These are phyloP conservation scores for Coemansia sp. DNA, from an alignment of 192 early-diverging fungal species.

Conservation along the genomic window DNA sequence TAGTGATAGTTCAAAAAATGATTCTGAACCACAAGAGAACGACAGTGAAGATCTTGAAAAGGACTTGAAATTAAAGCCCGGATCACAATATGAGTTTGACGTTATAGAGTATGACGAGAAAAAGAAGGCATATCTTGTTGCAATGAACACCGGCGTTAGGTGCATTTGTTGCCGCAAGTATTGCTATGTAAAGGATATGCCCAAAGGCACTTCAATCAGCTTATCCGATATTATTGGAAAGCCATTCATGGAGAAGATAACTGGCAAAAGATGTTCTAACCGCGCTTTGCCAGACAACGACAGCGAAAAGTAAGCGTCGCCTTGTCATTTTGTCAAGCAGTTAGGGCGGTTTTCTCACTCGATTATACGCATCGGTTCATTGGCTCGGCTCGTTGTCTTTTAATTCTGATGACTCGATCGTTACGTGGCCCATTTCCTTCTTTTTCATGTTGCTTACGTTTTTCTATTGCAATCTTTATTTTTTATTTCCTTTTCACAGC, in stretches of 20 bases:
- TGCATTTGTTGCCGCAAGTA: background rate
- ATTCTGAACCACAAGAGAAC: background rate
- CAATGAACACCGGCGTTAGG: background rate
- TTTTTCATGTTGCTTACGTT: background rate
- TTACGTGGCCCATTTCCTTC: slow-evolving; percentile 13
- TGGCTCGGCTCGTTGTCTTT: background rate
- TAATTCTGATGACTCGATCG: slow-evolving; percentile 5
- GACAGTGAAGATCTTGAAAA: background rate
- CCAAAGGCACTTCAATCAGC: background rate
- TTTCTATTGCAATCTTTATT: background rate
- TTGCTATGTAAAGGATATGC: background rate
- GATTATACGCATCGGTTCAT: background rate
- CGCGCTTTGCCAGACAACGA: too few species aligned
- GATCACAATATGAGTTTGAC: background rate
- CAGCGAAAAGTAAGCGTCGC: background rate
- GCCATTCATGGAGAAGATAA: background rate
- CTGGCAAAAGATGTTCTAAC: background rate
- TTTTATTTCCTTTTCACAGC: background rate
- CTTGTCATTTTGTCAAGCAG: background rate
- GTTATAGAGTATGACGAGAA: background rate
- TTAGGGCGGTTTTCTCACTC: background rate
- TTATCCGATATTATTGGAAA: background rate
- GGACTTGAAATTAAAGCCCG: too few species aligned
- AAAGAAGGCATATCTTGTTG: background rate
- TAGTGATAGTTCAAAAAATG: background rate